Percentiles rank a stretch among this genome's conserved stretches.
phyloP scores from a whole-genome alignment of 805 yeast genomes.

The Lachancea fermentati region DNA sequence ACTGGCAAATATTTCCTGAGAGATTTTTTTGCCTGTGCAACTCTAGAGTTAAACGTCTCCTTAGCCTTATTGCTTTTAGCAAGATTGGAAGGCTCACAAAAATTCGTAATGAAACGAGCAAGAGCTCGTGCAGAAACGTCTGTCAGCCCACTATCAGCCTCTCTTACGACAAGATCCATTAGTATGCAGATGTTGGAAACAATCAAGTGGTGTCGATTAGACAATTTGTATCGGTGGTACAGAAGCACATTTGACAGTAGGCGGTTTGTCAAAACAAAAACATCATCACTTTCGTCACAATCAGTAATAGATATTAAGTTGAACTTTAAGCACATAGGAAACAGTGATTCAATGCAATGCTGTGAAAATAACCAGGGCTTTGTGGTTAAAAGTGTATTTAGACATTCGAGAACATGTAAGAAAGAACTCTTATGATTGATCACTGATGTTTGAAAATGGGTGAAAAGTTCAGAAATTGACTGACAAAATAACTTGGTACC shows the following conservation, averaged over 20 bases:
- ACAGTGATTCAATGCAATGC: conserved; percentile 52
- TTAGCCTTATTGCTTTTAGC: conserved; percentile 25
- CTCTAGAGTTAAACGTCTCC: conserved; percentile 46
- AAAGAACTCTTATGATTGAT: conserved; percentile 7
- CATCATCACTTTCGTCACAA: conserved; percentile 18
- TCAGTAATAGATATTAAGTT: conserved; percentile 3
- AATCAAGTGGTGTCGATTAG: conserved; percentile 68
- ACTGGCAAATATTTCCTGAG: conserved; percentile 61
- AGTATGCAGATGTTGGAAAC: conserved; percentile 44
- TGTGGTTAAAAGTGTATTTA: conserved; percentile 43
- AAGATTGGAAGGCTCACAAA: conserved; percentile 61
- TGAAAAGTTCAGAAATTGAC: conserved; percentile 30
- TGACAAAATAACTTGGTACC: conserved; percentile 26
- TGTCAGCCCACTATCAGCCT: conserved; percentile 16
- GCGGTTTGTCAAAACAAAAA: conserved; percentile 40
- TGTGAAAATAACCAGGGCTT: conserved; percentile 59
- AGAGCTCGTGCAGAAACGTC: conserved; percentile 41
- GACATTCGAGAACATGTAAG: conserved; percentile 21
- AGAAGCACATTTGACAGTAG: conserved; percentile 56
- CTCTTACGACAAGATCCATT: conserved; percentile 41
- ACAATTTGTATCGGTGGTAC: conserved; percentile 62
- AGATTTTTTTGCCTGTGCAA: conserved; percentile 50
- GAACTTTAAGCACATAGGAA: conserved; percentile 32
- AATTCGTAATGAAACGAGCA: conserved; percentile 55
- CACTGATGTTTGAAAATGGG: conserved; percentile 11